These are phyloP conservation scores for Rubus idaeus DNA, from an alignment of 306 rosid species.

Conservation along the genomic window DNA sequence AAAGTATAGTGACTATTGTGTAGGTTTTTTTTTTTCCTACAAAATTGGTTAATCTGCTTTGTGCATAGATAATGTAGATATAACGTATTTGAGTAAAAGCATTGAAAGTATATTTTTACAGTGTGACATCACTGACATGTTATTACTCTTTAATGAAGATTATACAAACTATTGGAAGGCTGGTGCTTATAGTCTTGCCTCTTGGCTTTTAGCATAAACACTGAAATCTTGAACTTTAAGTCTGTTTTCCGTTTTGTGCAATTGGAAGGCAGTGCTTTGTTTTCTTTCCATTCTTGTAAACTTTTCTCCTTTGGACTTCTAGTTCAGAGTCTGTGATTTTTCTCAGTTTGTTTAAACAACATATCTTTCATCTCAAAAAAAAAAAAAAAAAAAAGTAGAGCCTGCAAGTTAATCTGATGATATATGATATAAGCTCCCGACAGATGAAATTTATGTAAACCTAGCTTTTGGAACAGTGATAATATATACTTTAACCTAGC, in stretches of 20 bases:
- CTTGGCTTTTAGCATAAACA: neutral
- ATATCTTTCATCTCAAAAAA: too few species aligned
- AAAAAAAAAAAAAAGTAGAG: too few species aligned
- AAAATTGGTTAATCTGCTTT: neutral
- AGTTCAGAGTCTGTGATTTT: neutral
- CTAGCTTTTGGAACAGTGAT: neutral
- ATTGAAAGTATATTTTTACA: neutral
- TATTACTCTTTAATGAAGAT: neutral
- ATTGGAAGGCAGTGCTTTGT: neutral
- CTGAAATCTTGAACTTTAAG: constrained; percentile 2
- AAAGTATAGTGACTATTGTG: neutral
- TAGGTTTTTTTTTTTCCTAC: neutral
- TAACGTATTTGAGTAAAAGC: neutral
- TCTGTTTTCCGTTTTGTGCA: neutral
- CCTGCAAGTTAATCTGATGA: constrained; percentile 1
- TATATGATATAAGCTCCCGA: neutral
- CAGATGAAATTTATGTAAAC: neutral
- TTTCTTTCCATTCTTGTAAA: neutral
- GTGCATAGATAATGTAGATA: neutral
- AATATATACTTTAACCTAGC: neutral
- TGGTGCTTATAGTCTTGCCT: neutral
- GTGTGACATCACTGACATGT: neutral
- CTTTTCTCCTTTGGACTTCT: neutral
- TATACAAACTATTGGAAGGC: neutral
- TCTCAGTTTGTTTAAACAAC: neutral